These are phyloP conservation scores for Lachnellula arida DNA, from an alignment of 2,329 filamentous ascomycete genomes.

Conservation along the genomic window DNA sequence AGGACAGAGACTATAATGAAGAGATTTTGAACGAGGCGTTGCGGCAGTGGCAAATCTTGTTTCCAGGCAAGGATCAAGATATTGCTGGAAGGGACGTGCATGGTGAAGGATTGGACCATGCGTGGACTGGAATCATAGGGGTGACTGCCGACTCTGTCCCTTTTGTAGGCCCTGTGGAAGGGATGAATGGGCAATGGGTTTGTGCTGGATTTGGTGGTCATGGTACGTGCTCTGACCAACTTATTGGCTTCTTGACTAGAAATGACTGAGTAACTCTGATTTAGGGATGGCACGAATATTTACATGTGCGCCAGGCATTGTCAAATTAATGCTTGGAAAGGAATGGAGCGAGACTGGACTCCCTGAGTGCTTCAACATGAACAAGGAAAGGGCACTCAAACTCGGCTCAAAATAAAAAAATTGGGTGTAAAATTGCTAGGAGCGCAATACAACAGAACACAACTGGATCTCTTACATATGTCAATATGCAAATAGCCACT, in stretches of 20 bases:
- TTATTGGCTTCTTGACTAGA: neutral
- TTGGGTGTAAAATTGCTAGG: neutral
- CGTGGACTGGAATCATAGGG: constrained; percentile 44
- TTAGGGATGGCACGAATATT: constrained; percentile 41
- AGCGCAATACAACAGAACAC: neutral
- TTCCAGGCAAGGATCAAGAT: constrained; percentile 27
- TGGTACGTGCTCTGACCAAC: constrained; percentile 30
- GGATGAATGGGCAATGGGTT: constrained; percentile 41
- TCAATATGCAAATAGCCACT: too few species aligned
- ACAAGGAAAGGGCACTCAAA: neutral
- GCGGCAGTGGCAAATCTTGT: constrained; percentile 33
- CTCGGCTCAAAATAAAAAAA: neutral
- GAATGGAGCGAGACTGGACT: constrained; percentile 36
- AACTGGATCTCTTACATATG: too few species aligned
- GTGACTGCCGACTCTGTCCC: constrained; percentile 44
- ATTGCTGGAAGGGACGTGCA: constrained; percentile 19
- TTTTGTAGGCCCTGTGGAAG: constrained; percentile 40
- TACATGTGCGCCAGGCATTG: constrained; percentile 41
- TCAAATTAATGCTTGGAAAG: constrained; percentile 37
- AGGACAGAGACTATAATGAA: constrained; percentile 37
- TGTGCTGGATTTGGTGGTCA: constrained; percentile 48
- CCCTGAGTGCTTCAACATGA: constrained; percentile 35
- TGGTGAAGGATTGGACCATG: constrained; percentile 42
- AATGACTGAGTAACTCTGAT: neutral
- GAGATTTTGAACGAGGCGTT: constrained; percentile 38